These are phyloP conservation scores for Psilocybe sp. DNA, from an alignment of 768 basidiomycete genomes.

Conservation along the genomic window DNA sequence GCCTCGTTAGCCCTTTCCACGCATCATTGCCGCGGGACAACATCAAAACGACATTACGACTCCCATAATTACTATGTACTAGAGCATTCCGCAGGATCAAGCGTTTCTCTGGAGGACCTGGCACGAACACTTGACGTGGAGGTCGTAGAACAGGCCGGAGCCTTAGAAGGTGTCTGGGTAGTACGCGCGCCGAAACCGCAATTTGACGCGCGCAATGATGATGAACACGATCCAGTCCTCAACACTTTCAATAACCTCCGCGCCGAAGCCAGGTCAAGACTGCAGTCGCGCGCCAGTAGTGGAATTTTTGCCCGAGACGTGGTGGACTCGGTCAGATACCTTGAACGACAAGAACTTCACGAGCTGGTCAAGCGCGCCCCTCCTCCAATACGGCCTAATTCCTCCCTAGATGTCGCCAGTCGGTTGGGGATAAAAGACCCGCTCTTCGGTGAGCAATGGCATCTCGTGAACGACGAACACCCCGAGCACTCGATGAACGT, in stretches of 20 bases:
- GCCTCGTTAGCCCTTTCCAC: conserved; percentile 15
- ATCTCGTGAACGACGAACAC: conserved; percentile 83
- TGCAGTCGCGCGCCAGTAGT: conserved; percentile 40
- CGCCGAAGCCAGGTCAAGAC: conserved; percentile 23
- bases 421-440: conserved; percentile 76
- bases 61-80: conserved; percentile 82
- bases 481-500: conserved; percentile 89
- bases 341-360: conserved; percentile 62
- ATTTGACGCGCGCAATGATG: conserved; percentile 30
- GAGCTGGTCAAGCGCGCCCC: conserved; percentile 74
- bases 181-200: conserved; percentile 54
- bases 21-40: conserved; percentile 24
- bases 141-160: conserved; percentile 84
- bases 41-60: conserved; percentile 50
- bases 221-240: conserved; percentile 42
- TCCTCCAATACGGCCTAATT: conserved; percentile 45
- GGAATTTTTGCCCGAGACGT: conserved; percentile 37
- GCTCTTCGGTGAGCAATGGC: conserved; percentile 85
- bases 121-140: conserved; percentile 68
- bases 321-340: conserved; percentile 51
- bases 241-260: conserved; percentile 44
- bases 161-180: conserved; percentile 79
- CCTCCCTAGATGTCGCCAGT: conserved; percentile 45
- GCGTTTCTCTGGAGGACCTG: conserved; percentile 53
- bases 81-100: conserved; percentile 46